Evolutionary conservation across 1,139 yeast genomes (phyloP), one percentile per base, ranked within the genome.

Genomic region (Geotrichum australiense): DNA sequence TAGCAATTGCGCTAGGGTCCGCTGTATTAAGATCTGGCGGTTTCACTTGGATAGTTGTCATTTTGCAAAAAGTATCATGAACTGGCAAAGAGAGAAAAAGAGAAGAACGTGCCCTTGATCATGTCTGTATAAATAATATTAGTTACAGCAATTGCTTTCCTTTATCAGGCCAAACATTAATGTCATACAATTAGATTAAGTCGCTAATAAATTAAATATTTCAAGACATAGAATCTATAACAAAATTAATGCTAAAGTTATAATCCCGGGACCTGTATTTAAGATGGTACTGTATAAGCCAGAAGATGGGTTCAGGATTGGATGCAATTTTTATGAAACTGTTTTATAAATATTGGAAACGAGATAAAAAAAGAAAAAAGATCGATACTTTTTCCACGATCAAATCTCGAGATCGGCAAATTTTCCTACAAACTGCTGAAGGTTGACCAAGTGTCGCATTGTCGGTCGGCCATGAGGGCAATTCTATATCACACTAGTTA

Each of bases 391-490:
- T 23, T 12, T 23, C 5, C 8, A 1, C 12, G 15, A 33, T 20
- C 12, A 15, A 10, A 30, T 16, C 33, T 20, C 7, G n/a, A 36
- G n/a, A n/a, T 33, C 45, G 2, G 27, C 22, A 15, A 23, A 14
- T 20, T 33, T 27, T 4, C 31, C 45, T 2, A 20, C n/a, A 15
- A 46, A 42, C 20, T 47, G 52, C 25, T 51, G 49, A 15, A 56
- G 43, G 37, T 84, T 87, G 49, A 79, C 74, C 45, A 91, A 66
- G 60, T 91, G 97, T 44, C 98, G 70, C 81, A 91, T 76, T 1
- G 99, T 91, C 0, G 98, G 99, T 48, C 99, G 68, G 0, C 99
- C 98, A 62, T 91, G 99, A 0, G 99, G 99, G 61, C 99, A 91
- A 56, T 89, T 91, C 35, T 29, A 34, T 16, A n/a, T 3, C 5